phyloP scores from a whole-genome alignment of 306 rosid species.

The Malus sylvestris region DNA sequence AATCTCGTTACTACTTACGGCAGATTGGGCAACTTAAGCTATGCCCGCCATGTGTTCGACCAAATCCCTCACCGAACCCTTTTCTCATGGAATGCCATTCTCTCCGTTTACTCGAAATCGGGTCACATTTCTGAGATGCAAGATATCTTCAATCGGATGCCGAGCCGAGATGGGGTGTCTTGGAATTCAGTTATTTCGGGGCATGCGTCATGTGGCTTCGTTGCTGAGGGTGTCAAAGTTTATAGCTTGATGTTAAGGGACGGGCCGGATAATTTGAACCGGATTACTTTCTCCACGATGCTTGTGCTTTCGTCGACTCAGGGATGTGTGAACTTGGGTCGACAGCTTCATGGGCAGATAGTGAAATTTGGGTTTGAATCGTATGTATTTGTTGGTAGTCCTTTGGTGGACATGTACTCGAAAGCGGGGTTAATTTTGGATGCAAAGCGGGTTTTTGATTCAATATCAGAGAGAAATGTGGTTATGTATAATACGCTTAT shows the following conservation, averaged over 20 bases:
- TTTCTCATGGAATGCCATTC: slow-evolving; percentile 69
- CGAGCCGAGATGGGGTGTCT: slow-evolving; percentile 50
- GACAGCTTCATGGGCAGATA: slow-evolving; percentile 72
- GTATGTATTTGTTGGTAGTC: slow-evolving; percentile 71
- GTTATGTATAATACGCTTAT: slow-evolving; percentile 73
- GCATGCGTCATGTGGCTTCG: slow-evolving; percentile 31
- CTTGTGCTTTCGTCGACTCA: slow-evolving; percentile 54
- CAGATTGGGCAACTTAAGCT: slow-evolving; percentile 30
- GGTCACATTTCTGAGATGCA: slow-evolving; percentile 49
- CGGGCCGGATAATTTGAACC: slow-evolving; percentile 36
- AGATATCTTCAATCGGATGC: slow-evolving; percentile 46
- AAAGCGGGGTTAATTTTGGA: slow-evolving; percentile 47
- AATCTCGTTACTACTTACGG: slow-evolving; percentile 47
- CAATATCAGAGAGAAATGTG: slow-evolving; percentile 52
- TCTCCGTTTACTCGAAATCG: slow-evolving; percentile 51
- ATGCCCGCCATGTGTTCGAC: slow-evolving; percentile 66
- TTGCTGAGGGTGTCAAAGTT: slow-evolving; percentile 45
- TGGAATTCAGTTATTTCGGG: slow-evolving; percentile 74
- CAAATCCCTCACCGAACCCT: slow-evolving; percentile 48
- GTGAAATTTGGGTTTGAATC: slow-evolving; percentile 64
- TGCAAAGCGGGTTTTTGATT: slow-evolving; percentile 55
- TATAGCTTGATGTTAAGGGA: slow-evolving; percentile 56
- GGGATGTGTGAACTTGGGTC: slow-evolving; percentile 48
- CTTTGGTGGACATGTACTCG: slow-evolving; percentile 73
- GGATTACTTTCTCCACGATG: slow-evolving; percentile 69